Conservation (phyloP, 345 rosid genomes). For the Syzygium aqueum region DNA sequence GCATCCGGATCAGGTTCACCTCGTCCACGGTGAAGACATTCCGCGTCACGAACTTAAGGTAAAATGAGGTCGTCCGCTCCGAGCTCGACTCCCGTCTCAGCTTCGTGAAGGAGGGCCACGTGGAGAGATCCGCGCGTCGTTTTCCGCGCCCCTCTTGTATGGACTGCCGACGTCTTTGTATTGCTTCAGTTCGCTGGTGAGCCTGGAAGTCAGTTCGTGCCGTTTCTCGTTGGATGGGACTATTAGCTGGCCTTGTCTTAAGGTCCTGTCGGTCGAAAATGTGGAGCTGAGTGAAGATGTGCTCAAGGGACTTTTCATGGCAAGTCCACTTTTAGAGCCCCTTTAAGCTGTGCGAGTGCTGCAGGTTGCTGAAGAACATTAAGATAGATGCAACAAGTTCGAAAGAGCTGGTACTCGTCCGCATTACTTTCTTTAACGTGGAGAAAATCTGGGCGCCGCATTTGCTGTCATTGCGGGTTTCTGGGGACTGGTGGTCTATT, state of each 20-base stretch:
- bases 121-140: background rate
- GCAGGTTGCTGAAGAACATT: background rate
- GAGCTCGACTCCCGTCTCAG: too few species aligned
- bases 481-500: background rate
- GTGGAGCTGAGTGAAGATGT: background rate
- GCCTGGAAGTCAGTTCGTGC: too few species aligned
- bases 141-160: background rate
- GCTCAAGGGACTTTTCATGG: background rate
- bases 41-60: too few species aligned
- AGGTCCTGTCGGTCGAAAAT: background rate
- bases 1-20: too few species aligned
- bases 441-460: background rate
- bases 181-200: too few species aligned
- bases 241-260: background rate
- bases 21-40: too few species aligned
- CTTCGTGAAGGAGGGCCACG: background rate
- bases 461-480: background rate
- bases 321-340: background rate
- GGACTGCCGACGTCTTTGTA: too few species aligned
- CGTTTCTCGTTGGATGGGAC: background rate
- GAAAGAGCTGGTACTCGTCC: background rate
- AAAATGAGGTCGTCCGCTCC: too few species aligned
- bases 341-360: background rate
- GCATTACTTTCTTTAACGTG: too few species aligned
- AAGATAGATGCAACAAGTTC: background rate